phyloP scores from a whole-genome alignment of 192 early-diverging fungal species.

The Linnemannia hyalina region DNA sequence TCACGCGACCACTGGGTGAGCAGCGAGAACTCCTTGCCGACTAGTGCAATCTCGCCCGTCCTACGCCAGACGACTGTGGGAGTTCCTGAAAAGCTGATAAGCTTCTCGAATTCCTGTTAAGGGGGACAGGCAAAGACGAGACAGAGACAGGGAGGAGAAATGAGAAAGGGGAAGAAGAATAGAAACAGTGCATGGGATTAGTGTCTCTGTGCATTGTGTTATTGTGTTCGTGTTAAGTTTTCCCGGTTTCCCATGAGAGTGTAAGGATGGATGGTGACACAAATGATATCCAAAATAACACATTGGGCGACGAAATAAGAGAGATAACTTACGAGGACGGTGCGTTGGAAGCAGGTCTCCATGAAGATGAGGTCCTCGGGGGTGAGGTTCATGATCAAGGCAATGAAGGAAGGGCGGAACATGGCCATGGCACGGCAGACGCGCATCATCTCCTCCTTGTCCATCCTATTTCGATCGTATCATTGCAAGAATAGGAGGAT shows the following conservation, averaged over 20 bases:
- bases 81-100: constrained; percentile 95
- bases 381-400: constrained; percentile 93
- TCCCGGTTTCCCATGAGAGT: neutral
- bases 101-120: constrained; percentile 90
- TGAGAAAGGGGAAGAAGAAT: neutral
- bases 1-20: constrained; percentile 94
- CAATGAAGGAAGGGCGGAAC: constrained; percentile 94
- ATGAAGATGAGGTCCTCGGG: constrained; percentile 95
- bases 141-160: neutral
- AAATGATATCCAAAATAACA: neutral
- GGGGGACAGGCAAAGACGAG: neutral
- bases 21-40: constrained; percentile 96
- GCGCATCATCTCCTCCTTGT: constrained; percentile 87
- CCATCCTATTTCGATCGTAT: constrained; percentile 74
- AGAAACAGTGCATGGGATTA: neutral
- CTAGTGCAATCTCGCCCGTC: constrained; percentile 95
- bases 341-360: constrained; percentile 97
- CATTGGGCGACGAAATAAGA: neutral
- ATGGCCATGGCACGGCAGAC: constrained; percentile 90
- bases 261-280: neutral
- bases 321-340: constrained; percentile 71
- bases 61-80: constrained; percentile 97
- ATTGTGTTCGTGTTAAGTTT: neutral
- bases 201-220: neutral
- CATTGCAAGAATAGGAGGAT: neutral